A percentile compares a stretch with the other conserved stretches of the same genome.
phyloP scores from a whole-genome alignment of 495 filamentous ascomycete species.

The Clavariopsis aquatica region DNA sequence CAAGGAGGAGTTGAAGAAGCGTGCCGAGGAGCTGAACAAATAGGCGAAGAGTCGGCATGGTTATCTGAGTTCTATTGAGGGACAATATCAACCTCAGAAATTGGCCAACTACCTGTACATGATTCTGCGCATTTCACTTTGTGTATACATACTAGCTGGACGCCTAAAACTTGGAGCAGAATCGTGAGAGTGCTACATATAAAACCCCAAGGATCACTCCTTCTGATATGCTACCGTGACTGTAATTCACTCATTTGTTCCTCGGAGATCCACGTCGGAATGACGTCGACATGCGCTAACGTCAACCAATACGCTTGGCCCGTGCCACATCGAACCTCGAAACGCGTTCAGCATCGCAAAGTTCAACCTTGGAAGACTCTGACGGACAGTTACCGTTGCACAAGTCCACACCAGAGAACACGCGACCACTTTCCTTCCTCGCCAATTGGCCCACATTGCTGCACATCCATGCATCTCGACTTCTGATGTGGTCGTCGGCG shows the following conservation, averaged over 20 bases:
- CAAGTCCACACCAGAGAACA: background rate
- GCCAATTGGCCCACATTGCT: background rate
- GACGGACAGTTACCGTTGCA: background rate
- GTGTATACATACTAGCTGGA: too few relatives aligned
- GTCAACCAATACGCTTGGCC: background rate
- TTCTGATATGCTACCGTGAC: too few relatives aligned
- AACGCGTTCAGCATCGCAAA: background rate
- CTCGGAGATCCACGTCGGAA: background rate
- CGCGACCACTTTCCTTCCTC: background rate
- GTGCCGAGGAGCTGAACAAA: constrained; percentile 49
- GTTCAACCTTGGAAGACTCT: background rate
- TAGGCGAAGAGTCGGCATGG: too few relatives aligned
- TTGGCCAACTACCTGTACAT: too few relatives aligned
- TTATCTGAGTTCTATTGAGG: too few relatives aligned
- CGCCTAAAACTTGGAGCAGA: too few relatives aligned
- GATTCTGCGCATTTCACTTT: too few relatives aligned
- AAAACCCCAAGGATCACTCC: too few relatives aligned
- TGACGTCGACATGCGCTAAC: background rate
- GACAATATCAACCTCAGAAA: too few relatives aligned
- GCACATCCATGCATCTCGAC: background rate
- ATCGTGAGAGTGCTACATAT: too few relatives aligned
- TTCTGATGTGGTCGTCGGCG: background rate
- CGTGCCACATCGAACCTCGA: background rate
- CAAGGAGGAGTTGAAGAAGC: constrained; percentile 47
- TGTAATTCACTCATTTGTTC: too few relatives aligned